Conservation (phyloP, 345 rosid genomes). For the Brassica carinata region DNA sequence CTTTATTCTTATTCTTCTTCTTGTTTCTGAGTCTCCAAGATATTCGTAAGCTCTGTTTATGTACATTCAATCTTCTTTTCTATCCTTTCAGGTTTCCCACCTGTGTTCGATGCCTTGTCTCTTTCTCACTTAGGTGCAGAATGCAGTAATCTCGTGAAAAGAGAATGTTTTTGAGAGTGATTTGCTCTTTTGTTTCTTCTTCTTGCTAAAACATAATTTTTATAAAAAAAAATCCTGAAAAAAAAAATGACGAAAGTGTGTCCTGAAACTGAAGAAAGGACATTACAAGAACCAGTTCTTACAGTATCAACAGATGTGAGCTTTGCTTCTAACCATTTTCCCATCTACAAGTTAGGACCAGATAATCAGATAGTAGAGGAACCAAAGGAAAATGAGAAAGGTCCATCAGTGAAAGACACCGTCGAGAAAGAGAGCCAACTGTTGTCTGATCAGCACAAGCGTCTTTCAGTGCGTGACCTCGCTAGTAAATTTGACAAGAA, state of each 20-base stretch:
- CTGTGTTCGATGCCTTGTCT: not conserved
- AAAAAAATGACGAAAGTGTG: slow-evolving; percentile 39
- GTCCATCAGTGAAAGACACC: slow-evolving; percentile 79
- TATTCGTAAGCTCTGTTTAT: slow-evolving; percentile 24
- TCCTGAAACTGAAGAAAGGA: slow-evolving; percentile 33
- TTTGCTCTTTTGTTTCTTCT: not conserved
- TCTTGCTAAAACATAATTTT: not conserved
- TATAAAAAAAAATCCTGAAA: not conserved
- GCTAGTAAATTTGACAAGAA: slow-evolving; percentile 98
- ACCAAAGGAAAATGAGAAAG: slow-evolving; percentile 70
- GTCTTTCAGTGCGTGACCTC: slow-evolving; percentile 96
- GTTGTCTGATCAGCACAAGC: slow-evolving; percentile 87
- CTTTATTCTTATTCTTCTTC: slow-evolving; percentile 5
- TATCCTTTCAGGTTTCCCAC: not conserved
- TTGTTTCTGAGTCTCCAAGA: slow-evolving; percentile 9
- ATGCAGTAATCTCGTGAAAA: not conserved
- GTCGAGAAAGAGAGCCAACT: slow-evolving; percentile 70
- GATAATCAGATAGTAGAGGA: slow-evolving; percentile 86
- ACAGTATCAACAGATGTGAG: slow-evolving; percentile 94
- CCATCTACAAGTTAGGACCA: slow-evolving; percentile 87
- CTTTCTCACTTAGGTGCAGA: not conserved
- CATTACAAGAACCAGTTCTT: slow-evolving; percentile 38
- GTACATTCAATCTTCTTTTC: slow-evolving; percentile 24
- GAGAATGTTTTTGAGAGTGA: slow-evolving; percentile 18
- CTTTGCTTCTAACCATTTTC: slow-evolving; percentile 72